Conservation (phyloP, 495 filamentous ascomycete species). For the Hypoxylon crocopeplum region DNA sequence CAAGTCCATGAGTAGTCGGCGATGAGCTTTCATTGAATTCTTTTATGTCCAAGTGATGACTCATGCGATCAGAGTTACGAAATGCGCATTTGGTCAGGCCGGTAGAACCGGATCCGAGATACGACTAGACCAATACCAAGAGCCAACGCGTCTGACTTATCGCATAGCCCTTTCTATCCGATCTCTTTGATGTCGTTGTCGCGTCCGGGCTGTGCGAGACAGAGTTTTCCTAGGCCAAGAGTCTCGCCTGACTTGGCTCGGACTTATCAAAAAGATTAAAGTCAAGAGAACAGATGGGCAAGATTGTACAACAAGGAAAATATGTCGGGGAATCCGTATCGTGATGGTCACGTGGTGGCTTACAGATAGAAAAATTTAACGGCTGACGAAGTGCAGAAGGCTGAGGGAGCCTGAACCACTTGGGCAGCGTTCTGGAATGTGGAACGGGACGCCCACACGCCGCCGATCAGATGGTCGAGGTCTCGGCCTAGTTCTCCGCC, state of each 20-base stretch:
- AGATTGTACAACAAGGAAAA: background rate
- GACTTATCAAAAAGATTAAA: too few relatives aligned
- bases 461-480: conserved; percentile 15
- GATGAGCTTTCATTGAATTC: background rate
- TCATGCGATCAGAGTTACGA: background rate
- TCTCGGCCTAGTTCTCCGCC: background rate
- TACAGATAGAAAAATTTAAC: background rate
- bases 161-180: background rate
- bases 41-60: background rate
- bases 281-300: too few relatives aligned
- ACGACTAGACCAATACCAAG: background rate
- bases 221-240: background rate
- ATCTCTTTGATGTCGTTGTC: background rate
- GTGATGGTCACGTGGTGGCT: conserved; percentile 13
- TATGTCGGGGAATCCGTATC: conserved; percentile 10
- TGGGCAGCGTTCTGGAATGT: conserved; percentile 25
- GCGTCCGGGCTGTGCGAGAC: background rate
- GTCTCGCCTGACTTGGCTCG: too few relatives aligned
- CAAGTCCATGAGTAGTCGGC: background rate
- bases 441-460: conserved; percentile 8
- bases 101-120: background rate
- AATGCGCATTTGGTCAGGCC: background rate
- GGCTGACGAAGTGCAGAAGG: background rate
- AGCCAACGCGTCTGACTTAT: background rate
- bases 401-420: conserved; percentile 16